Evolutionary conservation across 1,284 basidiomycete species (phyloP), one percentile per base, ranked within the genome.

Genomic region (Ceratobasidium sp.): DNA sequence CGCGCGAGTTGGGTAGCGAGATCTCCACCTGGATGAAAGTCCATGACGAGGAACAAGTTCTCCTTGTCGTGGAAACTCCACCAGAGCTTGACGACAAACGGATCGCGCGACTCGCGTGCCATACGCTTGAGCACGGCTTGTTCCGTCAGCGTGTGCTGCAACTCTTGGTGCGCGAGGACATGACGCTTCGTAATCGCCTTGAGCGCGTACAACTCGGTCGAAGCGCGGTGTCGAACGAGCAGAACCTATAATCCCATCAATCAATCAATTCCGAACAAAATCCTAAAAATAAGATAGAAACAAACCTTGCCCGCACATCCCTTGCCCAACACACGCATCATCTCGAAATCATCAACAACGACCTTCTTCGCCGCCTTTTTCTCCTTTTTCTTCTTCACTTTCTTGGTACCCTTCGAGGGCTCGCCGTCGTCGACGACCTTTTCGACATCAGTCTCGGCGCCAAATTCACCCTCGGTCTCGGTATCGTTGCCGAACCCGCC

Each of bases 171-270:
- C 1, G 96, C 95, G 64, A 99, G 88, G 42, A 99, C 97, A 84
- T 98, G 96, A 74, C 95, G 90, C 86, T 98, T 99, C 77, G 95
- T 96, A 85, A 99, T 97, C 5, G 96, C 96, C 86, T 99, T 99
- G 87, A 98, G 90, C 42, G 97, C 97, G 84, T 94, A 96, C 68
- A 97, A 86, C 77, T 91, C 89, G 57, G 89, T 82, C 23, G 91
- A 91, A 15, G 87, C 86, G 84, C 93, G 93, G 83, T 96, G 91
- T 82, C 91, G 90, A 73, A 97, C 96, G 74, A 97, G 90, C 62
- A 97, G 86, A 13, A 97, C 96, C 85, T 86, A 79, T 33, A 33
- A 33, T 33, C 33, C 33, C 7, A 57, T 20, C 56, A 12, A 40
- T 17, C 12, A 33, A 26, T 74, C 20, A 74, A 56, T 50, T 38